Base-by-base conservation (phyloP, 2,329 filamentous ascomycete genomes). In the Fusarium bulbicola region DNA sequence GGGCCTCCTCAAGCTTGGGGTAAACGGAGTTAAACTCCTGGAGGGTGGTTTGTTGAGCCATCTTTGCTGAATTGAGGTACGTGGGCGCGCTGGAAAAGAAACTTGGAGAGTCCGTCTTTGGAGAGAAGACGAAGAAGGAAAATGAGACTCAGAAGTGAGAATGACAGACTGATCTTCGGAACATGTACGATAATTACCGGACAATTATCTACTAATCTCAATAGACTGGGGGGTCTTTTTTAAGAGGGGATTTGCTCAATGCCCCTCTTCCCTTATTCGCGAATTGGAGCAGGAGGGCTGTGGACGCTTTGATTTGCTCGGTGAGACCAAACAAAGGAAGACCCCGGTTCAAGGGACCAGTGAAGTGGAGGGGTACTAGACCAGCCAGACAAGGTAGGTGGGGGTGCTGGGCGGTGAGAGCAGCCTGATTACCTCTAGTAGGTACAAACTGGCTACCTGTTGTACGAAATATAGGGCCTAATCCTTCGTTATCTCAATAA, bases 21-120 rank as follows among this genome's bases (percentile, higher is more conserved):
- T 95, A 98, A 81, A 98, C 89, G 50, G 91, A 87, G 88, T 98
- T 95, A 82, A 99, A 99, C 79, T 97, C 92, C 79, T 92, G 87
- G 66, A 95, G 90, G 54, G 92, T 95, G 57, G 92, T 92, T 76
- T 91, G 91, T 87, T 96, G 85, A 46, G 89, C 88, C 88, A 90
- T 91, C 59, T 79, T 85, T 61, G 59, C 53, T 54, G 47, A 50
- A 37, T 65, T 57, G 42, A 65, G 13, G 47, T 54, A 15, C 20
- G 34, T 18, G 37, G 30, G 34, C 11, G 32, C 28, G 43, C 36
- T 46, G 30, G 36, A 26, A 30, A 49, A 24, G 59, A 34, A 39
- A 42, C 18, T 7, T 37, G 52, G 26, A 59, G 59, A 72, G 68
- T 62, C 69, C 68, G 57, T 47, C 59, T 70, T 70, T 64, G 59